A percentile compares a stretch with the other conserved stretches of the same genome.
Conservation (phyloP, 108 stramenopile genomes). For the Seminavis robusta region DNA sequence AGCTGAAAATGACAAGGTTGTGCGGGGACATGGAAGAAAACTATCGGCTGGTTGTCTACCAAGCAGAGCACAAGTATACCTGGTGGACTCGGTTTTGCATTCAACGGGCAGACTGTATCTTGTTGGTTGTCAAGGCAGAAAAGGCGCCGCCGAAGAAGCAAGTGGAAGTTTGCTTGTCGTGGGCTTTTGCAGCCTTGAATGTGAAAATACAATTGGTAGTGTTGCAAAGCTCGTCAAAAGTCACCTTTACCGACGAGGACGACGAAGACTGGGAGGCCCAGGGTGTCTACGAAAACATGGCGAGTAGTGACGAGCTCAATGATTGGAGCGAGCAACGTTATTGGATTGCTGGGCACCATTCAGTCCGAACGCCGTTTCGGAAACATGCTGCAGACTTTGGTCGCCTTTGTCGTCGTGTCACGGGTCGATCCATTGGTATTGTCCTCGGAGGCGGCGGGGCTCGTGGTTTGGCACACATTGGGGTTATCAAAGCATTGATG, state of each 20-base stretch:
- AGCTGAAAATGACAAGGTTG: conserved; percentile 37
- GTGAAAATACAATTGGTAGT: conserved; percentile 49
- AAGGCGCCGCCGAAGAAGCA: conserved; percentile 22
- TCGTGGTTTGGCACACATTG: conserved; percentile 50
- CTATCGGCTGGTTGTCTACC: conserved; percentile 44
- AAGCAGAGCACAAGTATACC: conserved; percentile 40
- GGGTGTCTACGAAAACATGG: conserved; percentile 13
- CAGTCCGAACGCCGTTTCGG: conserved; percentile 27
- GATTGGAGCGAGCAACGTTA: conserved; percentile 45
- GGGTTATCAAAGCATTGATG: conserved; percentile 42
- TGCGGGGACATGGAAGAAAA: conserved; percentile 52
- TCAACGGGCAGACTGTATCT: conserved; percentile 43
- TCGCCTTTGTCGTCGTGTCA: conserved; percentile 44
- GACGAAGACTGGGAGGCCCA: not conserved
- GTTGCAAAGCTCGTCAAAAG: conserved; percentile 12
- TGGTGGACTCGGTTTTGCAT: conserved; percentile 53
- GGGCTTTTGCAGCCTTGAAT: conserved; percentile 34
- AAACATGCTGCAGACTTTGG: conserved; percentile 35
- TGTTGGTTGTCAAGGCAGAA: conserved; percentile 38
- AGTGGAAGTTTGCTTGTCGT: conserved; percentile 31
- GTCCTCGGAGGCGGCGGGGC: conserved; percentile 56
- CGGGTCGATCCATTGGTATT: conserved; percentile 45
- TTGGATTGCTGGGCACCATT: conserved; percentile 49
- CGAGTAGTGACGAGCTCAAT: conserved; percentile 38
- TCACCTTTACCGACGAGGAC: conserved; percentile 3